Conservation (phyloP, 2,329 filamentous ascomycete species). For the Ophiognomonia clavigignenti-juglandacearum region DNA sequence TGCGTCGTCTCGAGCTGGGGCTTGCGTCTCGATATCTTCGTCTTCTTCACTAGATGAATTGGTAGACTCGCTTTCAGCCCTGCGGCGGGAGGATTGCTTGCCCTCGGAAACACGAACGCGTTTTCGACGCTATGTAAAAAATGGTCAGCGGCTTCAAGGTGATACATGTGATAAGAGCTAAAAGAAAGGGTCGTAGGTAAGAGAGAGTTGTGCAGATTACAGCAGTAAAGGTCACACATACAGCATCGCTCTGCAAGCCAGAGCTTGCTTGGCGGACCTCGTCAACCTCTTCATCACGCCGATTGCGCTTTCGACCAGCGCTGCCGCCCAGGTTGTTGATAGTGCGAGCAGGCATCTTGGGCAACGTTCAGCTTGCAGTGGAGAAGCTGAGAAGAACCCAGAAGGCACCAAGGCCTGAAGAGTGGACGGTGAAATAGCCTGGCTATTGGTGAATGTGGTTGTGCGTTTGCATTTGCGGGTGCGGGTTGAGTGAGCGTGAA, state of each 20-base stretch:
- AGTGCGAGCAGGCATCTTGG: constrained; percentile 26
- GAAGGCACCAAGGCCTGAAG: not conserved
- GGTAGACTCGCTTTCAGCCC: constrained; percentile 17
- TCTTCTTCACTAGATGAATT: constrained; percentile 20
- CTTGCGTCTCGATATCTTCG: constrained; percentile 23
- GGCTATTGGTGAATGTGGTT: too few species aligned
- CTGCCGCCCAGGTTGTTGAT: constrained; percentile 19
- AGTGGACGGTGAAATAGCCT: too few species aligned
- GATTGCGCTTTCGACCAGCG: constrained; percentile 37
- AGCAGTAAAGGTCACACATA: too few species aligned
- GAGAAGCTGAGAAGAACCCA: not conserved
- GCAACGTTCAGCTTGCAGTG: not conserved
- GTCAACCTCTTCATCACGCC: constrained; percentile 30
- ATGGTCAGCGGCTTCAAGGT: constrained; percentile 15
- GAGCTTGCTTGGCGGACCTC: constrained; percentile 38
- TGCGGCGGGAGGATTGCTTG: constrained; percentile 28
- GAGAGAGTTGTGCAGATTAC: too few species aligned
- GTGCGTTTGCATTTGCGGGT: too few species aligned
- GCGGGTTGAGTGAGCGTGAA: too few species aligned
- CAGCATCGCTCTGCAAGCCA: constrained; percentile 32
- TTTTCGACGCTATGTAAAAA: constrained; percentile 28
- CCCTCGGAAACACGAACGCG: constrained; percentile 31
- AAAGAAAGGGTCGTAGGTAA: not conserved
- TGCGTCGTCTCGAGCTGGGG: constrained; percentile 18
- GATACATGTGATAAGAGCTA: not conserved